Conservation (phyloP, 2,329 filamentous ascomycete species). For the Alternaria incomplexa region DNA sequence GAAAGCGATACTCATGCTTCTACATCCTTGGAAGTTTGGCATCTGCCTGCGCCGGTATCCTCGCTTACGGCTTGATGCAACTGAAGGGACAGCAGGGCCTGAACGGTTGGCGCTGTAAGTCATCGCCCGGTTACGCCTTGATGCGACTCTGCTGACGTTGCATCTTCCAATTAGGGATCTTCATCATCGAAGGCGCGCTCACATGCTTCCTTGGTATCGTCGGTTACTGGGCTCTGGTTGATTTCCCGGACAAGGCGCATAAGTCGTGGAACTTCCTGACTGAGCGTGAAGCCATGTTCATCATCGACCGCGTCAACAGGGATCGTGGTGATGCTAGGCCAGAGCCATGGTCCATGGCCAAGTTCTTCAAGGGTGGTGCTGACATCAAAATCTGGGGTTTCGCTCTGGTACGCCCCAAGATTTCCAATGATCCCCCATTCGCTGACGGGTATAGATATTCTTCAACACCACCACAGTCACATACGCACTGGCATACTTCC, state of each 20-base stretch:
- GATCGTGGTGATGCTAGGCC: conserved; percentile 60
- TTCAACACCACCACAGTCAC: conserved; percentile 71
- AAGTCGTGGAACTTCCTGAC: conserved; percentile 54
- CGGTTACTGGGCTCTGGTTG: conserved; percentile 53
- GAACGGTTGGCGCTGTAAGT: conserved; percentile 51
- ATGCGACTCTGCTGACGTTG: conserved; percentile 27
- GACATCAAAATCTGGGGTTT: conserved; percentile 64
- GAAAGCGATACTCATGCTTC: conserved; percentile 72
- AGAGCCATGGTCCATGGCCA: conserved; percentile 55
- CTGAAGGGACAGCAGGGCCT: conserved; percentile 61
- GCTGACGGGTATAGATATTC: conserved; percentile 51
- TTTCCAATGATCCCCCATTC: not conserved
- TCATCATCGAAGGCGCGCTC: conserved; percentile 53
- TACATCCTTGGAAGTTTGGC: conserved; percentile 73
- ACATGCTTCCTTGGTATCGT: conserved; percentile 50
- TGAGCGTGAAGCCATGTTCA: conserved; percentile 54
- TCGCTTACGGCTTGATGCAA: conserved; percentile 73
- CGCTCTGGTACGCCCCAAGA: conserved; percentile 44
- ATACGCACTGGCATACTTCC: conserved; percentile 79
- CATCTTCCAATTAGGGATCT: conserved; percentile 48
- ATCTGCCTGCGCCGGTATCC: conserved; percentile 69
- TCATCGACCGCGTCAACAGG: conserved; percentile 59
- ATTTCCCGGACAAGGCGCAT: conserved; percentile 54
- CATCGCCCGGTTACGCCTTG: conserved; percentile 10
- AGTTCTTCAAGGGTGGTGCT: conserved; percentile 55